These are phyloP conservation scores for Fusarium ramigenum DNA, from an alignment of 2,329 filamentous ascomycete species.

Conservation along the genomic window DNA sequence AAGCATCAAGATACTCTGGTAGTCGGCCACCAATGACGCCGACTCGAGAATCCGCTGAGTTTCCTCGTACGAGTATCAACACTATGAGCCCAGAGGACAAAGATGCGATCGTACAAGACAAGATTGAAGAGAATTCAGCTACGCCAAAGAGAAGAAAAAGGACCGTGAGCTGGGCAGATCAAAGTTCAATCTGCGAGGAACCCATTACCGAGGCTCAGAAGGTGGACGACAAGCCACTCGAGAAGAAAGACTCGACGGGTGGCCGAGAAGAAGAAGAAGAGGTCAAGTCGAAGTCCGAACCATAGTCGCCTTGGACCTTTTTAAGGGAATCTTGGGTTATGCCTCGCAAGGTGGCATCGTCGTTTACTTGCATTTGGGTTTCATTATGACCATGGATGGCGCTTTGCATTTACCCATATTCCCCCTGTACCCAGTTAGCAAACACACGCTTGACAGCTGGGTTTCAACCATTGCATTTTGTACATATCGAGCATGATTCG, in stretches of 20 bases:
- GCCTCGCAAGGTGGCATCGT: neutral
- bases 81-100: slow-evolving; percentile 23
- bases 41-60: slow-evolving; percentile 44
- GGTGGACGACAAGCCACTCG: slow-evolving; percentile 17
- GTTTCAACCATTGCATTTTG: slow-evolving; percentile 26
- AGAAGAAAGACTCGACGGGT: slow-evolving; percentile 25
- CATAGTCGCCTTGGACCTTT: slow-evolving; percentile 1
- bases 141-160: slow-evolving; percentile 34
- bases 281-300: neutral
- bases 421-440: slow-evolving; percentile 12
- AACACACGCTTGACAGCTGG: neutral
- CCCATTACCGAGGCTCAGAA: slow-evolving; percentile 15
- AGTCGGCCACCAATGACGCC: slow-evolving; percentile 47
- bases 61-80: slow-evolving; percentile 20
- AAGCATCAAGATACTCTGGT: slow-evolving; percentile 35
- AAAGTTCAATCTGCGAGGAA: slow-evolving; percentile 31
- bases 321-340: neutral
- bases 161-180: slow-evolving; percentile 39
- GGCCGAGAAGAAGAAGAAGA: slow-evolving; percentile 3
- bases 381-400: neutral
- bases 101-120: slow-evolving; percentile 22
- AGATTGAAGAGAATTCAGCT: slow-evolving; percentile 25
- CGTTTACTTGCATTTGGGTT: neutral
- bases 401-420: slow-evolving; percentile 17
- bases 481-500: slow-evolving; percentile 25